Conservation (phyloP, 805 yeast species). For the Yamadazyma ubonensis region DNA sequence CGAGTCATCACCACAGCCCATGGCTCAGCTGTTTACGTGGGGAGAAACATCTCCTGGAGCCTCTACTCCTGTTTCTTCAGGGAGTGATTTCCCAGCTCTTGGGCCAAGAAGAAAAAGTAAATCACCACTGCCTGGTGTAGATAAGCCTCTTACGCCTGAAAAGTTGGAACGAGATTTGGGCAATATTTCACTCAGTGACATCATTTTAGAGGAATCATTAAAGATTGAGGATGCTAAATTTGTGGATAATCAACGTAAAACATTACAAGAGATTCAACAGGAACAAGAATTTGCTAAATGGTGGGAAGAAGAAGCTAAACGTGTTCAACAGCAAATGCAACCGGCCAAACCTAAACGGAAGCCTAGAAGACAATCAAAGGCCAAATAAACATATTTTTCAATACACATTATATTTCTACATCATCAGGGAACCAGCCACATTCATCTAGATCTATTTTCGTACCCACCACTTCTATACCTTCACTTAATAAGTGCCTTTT, state of each 20-base stretch:
- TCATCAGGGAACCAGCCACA: slow-evolving; percentile 75
- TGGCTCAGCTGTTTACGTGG: too few species aligned
- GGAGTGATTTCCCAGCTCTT: slow-evolving; percentile 3
- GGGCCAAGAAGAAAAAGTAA: slow-evolving; percentile 1
- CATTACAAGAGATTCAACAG: slow-evolving; percentile 69
- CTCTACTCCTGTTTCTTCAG: neutral
- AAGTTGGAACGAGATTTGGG: slow-evolving; percentile 2
- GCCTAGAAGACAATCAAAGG: slow-evolving; percentile 5
- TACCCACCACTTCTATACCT: slow-evolving; percentile 36
- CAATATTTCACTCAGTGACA: slow-evolving; percentile 35
- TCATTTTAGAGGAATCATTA: slow-evolving; percentile 48
- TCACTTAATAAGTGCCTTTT: slow-evolving; percentile 46
- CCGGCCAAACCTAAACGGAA: slow-evolving; percentile 8
- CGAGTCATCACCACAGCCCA: too few species aligned
- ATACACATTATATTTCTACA: slow-evolving; percentile 21
- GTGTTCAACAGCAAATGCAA: slow-evolving; percentile 49
- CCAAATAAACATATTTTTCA: neutral
- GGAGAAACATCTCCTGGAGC: too few species aligned
- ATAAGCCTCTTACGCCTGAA: neutral
- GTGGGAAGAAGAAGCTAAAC: slow-evolving; percentile 81
- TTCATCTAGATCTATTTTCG: slow-evolving; percentile 40
- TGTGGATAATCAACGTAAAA: slow-evolving; percentile 32
- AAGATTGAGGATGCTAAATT: slow-evolving; percentile 30
- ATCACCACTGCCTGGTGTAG: neutral
- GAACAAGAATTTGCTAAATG: slow-evolving; percentile 84